Percentiles rank a stretch among this genome's conserved stretches.
These are phyloP conservation scores for Daldinia decipiens DNA, from an alignment of 495 filamentous ascomycete genomes.

Conservation along the genomic window DNA sequence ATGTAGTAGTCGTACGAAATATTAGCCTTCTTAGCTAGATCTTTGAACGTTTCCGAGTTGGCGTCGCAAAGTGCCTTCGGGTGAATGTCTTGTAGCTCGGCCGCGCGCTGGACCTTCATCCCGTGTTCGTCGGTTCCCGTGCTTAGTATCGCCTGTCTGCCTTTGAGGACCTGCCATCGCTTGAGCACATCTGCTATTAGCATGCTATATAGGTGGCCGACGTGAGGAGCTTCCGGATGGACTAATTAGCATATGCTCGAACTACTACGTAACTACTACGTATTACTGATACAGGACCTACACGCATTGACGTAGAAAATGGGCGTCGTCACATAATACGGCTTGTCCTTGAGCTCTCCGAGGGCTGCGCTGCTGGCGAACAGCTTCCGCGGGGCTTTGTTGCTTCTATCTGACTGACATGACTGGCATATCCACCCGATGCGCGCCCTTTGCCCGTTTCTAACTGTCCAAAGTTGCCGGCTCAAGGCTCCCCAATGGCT, in stretches of 20 bases:
- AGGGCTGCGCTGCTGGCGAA: conserved; percentile 32
- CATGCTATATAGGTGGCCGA: conserved; percentile 95
- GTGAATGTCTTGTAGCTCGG: conserved; percentile 64
- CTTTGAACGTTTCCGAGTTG: conserved; percentile 71
- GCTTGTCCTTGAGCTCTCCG: conserved; percentile 65
- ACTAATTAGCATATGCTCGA: conserved; percentile 12
- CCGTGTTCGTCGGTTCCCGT: conserved; percentile 99
- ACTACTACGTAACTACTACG: neutral
- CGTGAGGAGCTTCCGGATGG: conserved; percentile 77
- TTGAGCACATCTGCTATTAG: conserved; percentile 91
- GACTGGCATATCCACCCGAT: conserved; percentile 46
- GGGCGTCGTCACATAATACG: conserved; percentile 94
- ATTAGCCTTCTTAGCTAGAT: conserved; percentile 72
- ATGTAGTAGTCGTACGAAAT: conserved; percentile 86
- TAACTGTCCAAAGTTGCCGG: conserved; percentile 29
- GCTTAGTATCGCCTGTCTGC: conserved; percentile 73
- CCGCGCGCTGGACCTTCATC: conserved; percentile 95
- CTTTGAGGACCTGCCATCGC: conserved; percentile 85
- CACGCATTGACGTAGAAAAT: conserved; percentile 99
- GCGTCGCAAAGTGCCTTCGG: conserved; percentile 68
- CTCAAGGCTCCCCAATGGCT: conserved; percentile 23
- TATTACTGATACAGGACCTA: conserved; percentile 50
- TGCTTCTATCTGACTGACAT: conserved; percentile 44
- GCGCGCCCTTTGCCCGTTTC: conserved; percentile 16
- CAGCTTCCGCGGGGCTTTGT: conserved; percentile 29